A percentile compares a stretch with the other conserved stretches of the same genome.
These are phyloP conservation scores for Alternaria brassicicola DNA, from an alignment of 2,329 filamentous ascomycete genomes.

Conservation along the genomic window DNA sequence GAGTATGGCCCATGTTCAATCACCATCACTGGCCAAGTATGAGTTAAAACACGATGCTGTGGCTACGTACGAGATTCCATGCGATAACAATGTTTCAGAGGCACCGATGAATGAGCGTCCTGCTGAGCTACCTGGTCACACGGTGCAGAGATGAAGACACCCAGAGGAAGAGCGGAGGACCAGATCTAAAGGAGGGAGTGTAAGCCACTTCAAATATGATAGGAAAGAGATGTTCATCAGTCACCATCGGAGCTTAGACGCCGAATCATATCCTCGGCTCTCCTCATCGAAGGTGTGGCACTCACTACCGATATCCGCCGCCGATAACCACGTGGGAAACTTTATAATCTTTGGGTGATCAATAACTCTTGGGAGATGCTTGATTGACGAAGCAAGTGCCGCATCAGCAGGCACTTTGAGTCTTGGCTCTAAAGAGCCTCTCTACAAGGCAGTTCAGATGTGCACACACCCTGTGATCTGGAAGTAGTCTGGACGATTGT, in stretches of 20 bases:
- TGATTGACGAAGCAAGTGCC: neutral
- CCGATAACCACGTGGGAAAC: neutral
- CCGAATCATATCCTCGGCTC: neutral
- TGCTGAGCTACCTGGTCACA: conserved; percentile 12
- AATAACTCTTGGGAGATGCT: neutral
- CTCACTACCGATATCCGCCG: neutral
- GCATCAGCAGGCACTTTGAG: neutral
- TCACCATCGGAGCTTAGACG: neutral
- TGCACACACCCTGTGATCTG: neutral
- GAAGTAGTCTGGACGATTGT: neutral
- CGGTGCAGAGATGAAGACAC: neutral
- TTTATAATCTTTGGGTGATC: neutral
- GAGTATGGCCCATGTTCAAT: neutral
- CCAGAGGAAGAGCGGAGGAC: neutral
- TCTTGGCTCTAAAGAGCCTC: neutral
- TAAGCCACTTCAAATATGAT: neutral
- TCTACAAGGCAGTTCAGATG: neutral
- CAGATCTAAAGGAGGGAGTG: neutral
- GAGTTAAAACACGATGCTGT: conserved; percentile 20
- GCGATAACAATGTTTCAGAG: conserved; percentile 12
- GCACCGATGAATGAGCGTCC: conserved; percentile 13
- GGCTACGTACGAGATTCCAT: conserved; percentile 25
- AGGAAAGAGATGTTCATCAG: neutral
- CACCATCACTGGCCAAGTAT: conserved; percentile 6
- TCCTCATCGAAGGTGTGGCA: neutral